Base-by-base conservation (phyloP, 2,329 filamentous ascomycete genomes). In the Curvularia verruculosa region DNA sequence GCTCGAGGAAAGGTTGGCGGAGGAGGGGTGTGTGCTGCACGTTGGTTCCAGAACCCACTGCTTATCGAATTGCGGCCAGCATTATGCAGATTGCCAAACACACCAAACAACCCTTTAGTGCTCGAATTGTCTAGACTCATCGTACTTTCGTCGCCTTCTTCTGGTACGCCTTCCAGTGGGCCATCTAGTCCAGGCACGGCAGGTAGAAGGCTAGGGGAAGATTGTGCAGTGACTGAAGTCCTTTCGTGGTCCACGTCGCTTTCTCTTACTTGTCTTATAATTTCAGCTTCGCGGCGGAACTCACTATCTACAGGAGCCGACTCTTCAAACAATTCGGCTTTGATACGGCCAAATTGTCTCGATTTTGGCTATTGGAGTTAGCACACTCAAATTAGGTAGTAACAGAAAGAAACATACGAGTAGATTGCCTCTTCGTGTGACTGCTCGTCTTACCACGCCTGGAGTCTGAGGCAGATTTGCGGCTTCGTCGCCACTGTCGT, bases 241-340 rank as follows among this genome's bases (percentile, higher is more conserved):
- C 64, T 65, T 26, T 73, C 69, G 52, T 87, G 78, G 47, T 87
- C 86, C 61, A 88, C 84, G 69, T 97, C 93, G 67, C 89, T 94
- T 75, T 98, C 95, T 40, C 92, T 89, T 26, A 98, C 93, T 77
- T 97, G 95, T 49, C 92, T 90, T 61, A 99, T 92, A 5, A 98
- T 95, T 77, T 98, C 94, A 36, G 94, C 92, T 80, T 99, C 95
- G 37, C 92, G 89, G 50, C 90, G 88, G 55, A 92, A 87, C 75
- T 99, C 95, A 40, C 89, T 89, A 68, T 99, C 95, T 9, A 96
- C 82, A 0, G 95, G 95, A 0, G 92, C 87, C 15, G 86, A 85
- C 78, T 99, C 95, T 78, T 99, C 95, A 55, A 91, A 83, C 0
- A 99, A 83, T 3, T 92, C 92, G 8, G 94, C 95, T 59, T 91